Conservation (phyloP, 305 asterid species). For the Solanum hybrid region DNA sequence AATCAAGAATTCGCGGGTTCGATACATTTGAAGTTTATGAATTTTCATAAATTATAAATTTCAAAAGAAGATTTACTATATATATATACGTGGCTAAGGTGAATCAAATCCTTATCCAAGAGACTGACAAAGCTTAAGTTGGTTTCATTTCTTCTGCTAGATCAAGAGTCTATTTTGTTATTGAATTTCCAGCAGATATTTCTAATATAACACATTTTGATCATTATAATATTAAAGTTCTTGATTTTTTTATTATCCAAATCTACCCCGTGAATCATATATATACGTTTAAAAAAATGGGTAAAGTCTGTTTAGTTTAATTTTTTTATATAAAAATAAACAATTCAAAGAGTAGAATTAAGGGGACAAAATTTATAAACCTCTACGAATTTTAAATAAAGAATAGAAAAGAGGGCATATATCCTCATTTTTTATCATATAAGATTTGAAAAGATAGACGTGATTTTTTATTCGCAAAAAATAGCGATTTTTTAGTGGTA, state of each 20-base stretch:
- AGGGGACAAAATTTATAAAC: background rate
- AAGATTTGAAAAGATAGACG: background rate
- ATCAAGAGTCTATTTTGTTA: background rate
- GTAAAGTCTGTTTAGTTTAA: background rate
- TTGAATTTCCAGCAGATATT: background rate
- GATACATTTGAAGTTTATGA: background rate
- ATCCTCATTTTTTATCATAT: background rate
- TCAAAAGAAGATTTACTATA: background rate
- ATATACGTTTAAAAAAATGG: background rate
- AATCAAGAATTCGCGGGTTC: accelerated
- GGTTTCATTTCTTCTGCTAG: background rate
- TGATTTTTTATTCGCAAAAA: background rate
- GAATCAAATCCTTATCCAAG: background rate
- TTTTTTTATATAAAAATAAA: background rate
- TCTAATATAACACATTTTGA: background rate
- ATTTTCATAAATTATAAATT: background rate
- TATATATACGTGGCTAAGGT: background rate
- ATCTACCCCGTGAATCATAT: background rate
- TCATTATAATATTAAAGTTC: background rate
- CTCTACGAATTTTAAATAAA: background rate
- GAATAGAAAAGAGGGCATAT: background rate
- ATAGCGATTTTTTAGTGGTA: background rate
- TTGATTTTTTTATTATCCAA: background rate
- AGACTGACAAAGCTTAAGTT: background rate
- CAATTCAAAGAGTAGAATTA: background rate